Evolutionary conservation across 1,139 yeast species (phyloP), one percentile per base, ranked within the genome.

Genomic region (Suhomyces anneliseae): DNA sequence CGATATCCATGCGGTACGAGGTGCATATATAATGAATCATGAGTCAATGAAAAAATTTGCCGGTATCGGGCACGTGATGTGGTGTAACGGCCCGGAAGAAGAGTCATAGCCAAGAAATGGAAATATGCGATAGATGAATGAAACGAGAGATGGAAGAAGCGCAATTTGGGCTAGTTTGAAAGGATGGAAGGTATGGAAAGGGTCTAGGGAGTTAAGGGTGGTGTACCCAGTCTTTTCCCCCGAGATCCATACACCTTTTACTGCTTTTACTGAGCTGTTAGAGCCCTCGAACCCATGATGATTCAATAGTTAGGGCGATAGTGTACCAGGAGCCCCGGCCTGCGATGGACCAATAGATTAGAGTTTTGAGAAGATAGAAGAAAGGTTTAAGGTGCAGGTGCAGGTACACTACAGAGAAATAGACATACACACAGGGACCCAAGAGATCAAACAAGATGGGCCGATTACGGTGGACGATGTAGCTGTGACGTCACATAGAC

Each of bases 11-110:
- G 36, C 12, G 36, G 8, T 34, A 6, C 26, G 7, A 36, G 34
- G 27, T 43, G 39, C 42, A 39, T 39, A 43, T 43, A 43, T 43
- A 39, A 27, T 45, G 51, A 43, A 24, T 43, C 45, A 46, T 46
- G 50, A 47, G 47, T 47, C 50, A 49, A 45, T 38, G 47, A 42
- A 45, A 49, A 50, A 14, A 42, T 43, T 47, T 42, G 48, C 49
- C 48, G 49, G 49, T 45, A 33, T 39, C 47, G 51, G n/a, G 48
- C 52, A 49, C 52, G 52, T 49, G 52, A 46, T 40, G 39, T 44
- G 45, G 39, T 39, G 34, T 42, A 43, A 46, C 44, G 46, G 46
- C 41, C 40, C 46, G 47, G 39, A 12, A 6, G n/a, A 7, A 19
- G 34, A 9, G 38, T 8, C 26, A 15, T 7, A 12, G 27, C 34